Conservation (phyloP, 2,329 filamentous ascomycete species). For the Acephala macrosclerotiorum region DNA sequence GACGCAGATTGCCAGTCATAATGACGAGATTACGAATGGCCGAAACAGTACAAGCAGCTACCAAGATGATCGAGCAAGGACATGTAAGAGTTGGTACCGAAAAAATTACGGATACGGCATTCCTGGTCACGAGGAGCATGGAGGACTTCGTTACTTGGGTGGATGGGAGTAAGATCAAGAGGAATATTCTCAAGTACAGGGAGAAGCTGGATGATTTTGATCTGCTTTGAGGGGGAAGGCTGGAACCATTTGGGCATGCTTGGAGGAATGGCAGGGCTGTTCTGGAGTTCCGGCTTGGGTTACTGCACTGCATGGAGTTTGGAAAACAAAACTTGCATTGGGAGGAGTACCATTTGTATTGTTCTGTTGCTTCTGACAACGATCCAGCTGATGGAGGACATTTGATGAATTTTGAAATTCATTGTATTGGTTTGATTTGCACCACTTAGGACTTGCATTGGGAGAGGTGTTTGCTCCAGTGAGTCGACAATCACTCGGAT, state of each 20-base stretch:
- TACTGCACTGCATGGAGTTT: slow-evolving; percentile 1
- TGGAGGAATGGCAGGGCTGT: not conserved
- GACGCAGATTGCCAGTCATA: slow-evolving; percentile 83
- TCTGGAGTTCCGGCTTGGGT: not conserved
- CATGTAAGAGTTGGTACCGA: slow-evolving; percentile 93
- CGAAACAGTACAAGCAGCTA: slow-evolving; percentile 84
- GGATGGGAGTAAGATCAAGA: slow-evolving; percentile 95
- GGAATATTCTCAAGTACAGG: slow-evolving; percentile 92
- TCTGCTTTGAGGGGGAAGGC: slow-evolving; percentile 64
- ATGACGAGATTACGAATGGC: slow-evolving; percentile 94
- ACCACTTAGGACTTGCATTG: not conserved
- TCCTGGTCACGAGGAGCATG: slow-evolving; percentile 85
- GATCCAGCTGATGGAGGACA: no score
- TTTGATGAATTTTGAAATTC: not conserved
- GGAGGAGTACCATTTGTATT: not conserved
- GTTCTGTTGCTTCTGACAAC: no score
- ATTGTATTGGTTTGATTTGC: not conserved
- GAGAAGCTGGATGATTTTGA: slow-evolving; percentile 98
- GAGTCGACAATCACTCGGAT: no score
- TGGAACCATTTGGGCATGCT: not conserved
- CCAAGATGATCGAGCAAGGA: slow-evolving; percentile 90
- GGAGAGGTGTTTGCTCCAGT: not conserved
- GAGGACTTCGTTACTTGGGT: slow-evolving; percentile 98
- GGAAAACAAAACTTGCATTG: not conserved
- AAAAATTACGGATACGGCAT: slow-evolving; percentile 88